Base-by-base conservation (phyloP, 2,329 filamentous ascomycete genomes). In the Stagonosporopsis rhizophila region DNA sequence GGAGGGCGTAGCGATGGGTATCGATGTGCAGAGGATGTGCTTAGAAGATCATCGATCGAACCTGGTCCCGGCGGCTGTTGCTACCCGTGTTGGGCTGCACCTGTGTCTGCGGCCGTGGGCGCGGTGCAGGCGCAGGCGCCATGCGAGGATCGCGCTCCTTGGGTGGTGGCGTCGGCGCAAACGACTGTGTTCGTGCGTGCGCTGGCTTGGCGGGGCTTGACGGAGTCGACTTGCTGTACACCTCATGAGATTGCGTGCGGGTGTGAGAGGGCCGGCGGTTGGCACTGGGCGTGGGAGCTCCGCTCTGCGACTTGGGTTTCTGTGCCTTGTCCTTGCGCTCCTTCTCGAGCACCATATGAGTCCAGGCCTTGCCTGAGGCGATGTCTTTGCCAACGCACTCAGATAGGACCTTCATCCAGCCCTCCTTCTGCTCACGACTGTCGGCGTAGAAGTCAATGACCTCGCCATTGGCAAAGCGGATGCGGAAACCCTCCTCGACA, bases 401-500 rank as follows among this genome's bases (percentile, higher is more conserved):
- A 3, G 84, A 84, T 20, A 99, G 85, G 14, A 92, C 89, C 74
- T 87, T 88, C 90, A 99, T 95, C 95, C 95, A 99, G 51, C 87
- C 89, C 41, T 96, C 91, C 79, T 98, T 99, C 72, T 95, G 89
- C 35, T 86, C 86, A 1, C 88, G 85, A 28, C 87, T 93, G 77
- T 98, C 94, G 71, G 94, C 95, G 73, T 99, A 98, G 75, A 98
- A 98, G 81, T 98, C 94, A 73, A 99, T 99, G 61, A 96, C 88
- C 79, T 99, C 95, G 59, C 95, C 95, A 71, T 99, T 99, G 74
- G 91, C 96, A 78, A 99, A 99, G 55, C 94, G 92, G 74, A 99
- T 96, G 37, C 95, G 91, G 88, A 99, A 99, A 2, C 95, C 95
- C 75, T 99, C 95, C 76, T 99, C 95, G 49, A 99, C 94, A 75